These are phyloP conservation scores for Penicillium digitatum DNA, from an alignment of 2,329 filamentous ascomycete genomes.

Conservation along the genomic window DNA sequence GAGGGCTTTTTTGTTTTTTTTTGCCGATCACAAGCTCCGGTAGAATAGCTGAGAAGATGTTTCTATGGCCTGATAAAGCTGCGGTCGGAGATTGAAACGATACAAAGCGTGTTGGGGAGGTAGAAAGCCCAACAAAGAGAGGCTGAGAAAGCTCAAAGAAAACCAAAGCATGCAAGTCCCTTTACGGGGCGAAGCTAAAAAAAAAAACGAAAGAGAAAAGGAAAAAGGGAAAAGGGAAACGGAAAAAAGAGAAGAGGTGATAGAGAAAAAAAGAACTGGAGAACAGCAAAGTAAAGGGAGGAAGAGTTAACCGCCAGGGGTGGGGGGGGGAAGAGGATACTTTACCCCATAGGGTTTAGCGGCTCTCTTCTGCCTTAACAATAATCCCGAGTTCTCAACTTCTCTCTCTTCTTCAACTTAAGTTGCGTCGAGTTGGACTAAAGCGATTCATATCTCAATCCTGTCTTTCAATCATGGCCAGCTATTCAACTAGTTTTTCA, in stretches of 20 bases:
- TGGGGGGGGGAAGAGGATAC: constrained; percentile 18
- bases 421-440: no score
- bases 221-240: constrained; percentile 21
- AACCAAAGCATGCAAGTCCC: constrained; percentile 12
- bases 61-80: constrained; percentile 2
- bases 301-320: constrained; percentile 21
- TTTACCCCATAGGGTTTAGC: constrained; percentile 22
- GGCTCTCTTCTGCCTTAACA: background rate
- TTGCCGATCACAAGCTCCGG: background rate
- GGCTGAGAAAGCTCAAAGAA: constrained; percentile 8
- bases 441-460: background rate
- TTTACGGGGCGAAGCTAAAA: constrained; percentile 20
- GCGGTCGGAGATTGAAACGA: constrained; percentile 8
- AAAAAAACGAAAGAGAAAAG: constrained; percentile 25
- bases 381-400: background rate
- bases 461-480: background rate
- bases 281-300: constrained; percentile 25
- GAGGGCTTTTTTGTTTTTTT: background rate
- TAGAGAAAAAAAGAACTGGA: constrained; percentile 15
- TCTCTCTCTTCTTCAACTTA: background rate
- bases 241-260: constrained; percentile 12
- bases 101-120: constrained; percentile 4
- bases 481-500: constrained; percentile 3
- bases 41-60: background rate
- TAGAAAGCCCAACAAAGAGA: constrained; percentile 11